Evolutionary conservation across 2,329 filamentous ascomycete species (phyloP).

Genomic region (Clonostachys solani): DNA sequence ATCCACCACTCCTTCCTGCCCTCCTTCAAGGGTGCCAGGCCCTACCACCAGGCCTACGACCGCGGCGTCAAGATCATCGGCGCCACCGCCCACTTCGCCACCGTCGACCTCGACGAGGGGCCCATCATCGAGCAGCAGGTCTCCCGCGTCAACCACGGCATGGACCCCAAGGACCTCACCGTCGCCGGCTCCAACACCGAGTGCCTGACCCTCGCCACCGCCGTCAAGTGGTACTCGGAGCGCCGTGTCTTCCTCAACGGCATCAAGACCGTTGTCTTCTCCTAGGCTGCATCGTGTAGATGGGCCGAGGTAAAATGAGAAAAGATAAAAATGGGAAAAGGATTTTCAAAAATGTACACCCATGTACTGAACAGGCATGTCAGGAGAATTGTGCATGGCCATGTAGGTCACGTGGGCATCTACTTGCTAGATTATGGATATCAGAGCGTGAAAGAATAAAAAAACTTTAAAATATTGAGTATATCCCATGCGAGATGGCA

Average conservation of each 20-base stretch:
- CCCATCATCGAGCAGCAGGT: conserved; percentile 87
- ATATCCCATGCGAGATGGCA: too few species aligned
- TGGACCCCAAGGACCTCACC: conserved; percentile 72
- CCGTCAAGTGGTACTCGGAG: conserved; percentile 82
- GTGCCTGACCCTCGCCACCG: conserved; percentile 75
- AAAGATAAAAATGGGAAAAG: not conserved
- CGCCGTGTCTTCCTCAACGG: conserved; percentile 74
- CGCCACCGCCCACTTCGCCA: conserved; percentile 82
- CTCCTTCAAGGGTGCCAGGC: conserved; percentile 83
- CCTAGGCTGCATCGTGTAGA: conserved; percentile 8
- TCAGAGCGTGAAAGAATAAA: too few species aligned
- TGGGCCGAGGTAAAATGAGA: not conserved
- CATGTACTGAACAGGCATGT: not conserved
- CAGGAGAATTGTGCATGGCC: too few species aligned
- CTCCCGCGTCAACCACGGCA: conserved; percentile 69
- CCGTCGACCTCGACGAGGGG: conserved; percentile 78
- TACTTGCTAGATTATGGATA: too few species aligned
- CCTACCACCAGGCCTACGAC: conserved; percentile 84
- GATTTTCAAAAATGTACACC: not conserved
- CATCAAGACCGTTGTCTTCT: conserved; percentile 76
- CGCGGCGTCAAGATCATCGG: conserved; percentile 86
- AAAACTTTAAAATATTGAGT: too few species aligned
- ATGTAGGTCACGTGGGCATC: too few species aligned
- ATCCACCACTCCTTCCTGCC: conserved; percentile 88
- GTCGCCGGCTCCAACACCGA: conserved; percentile 81